Evolutionary conservation across 2,329 filamentous ascomycete genomes (phyloP).

Genomic region (Rhexocercosporidium sp.): DNA sequence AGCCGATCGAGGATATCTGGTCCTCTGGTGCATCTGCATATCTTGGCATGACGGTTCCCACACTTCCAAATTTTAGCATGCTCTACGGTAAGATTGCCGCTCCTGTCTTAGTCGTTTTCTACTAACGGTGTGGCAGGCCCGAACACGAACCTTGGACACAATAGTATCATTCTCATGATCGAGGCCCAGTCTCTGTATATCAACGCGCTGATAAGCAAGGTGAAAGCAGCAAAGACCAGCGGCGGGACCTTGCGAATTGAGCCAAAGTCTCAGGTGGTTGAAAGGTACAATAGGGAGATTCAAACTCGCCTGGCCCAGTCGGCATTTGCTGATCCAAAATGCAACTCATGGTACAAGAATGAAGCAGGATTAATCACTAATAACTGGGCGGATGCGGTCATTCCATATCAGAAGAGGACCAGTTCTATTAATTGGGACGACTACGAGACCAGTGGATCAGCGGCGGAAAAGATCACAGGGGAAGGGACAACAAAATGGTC

Average conservation of each 20-base stretch:
- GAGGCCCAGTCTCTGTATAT: slow-evolving; percentile 38
- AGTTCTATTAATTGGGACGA: slow-evolving; percentile 51
- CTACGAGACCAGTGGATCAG: slow-evolving; percentile 46
- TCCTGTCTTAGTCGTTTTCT: slow-evolving; percentile 42
- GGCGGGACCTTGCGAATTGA: slow-evolving; percentile 50
- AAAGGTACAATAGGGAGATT: slow-evolving; percentile 34
- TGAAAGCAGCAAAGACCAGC: slow-evolving; percentile 50
- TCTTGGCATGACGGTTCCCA: slow-evolving; percentile 31
- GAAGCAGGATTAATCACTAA: slow-evolving; percentile 35
- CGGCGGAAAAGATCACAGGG: slow-evolving; percentile 31
- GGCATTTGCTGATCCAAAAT: slow-evolving; percentile 36
- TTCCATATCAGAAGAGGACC: slow-evolving; percentile 58
- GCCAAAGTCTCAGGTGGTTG: slow-evolving; percentile 48
- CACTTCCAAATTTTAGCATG: slow-evolving; percentile 38
- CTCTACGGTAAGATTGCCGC: slow-evolving; percentile 44
- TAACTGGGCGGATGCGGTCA: slow-evolving; percentile 49
- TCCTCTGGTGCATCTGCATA: slow-evolving; percentile 49
- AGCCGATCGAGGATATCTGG: slow-evolving; percentile 57
- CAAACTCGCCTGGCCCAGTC: slow-evolving; percentile 28
- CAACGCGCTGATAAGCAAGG: slow-evolving; percentile 39
- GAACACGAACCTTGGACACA: slow-evolving; percentile 40
- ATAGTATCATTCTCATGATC: slow-evolving; percentile 39
- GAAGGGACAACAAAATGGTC: slow-evolving; percentile 39
- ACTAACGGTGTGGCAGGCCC: slow-evolving; percentile 47
- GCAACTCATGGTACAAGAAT: slow-evolving; percentile 38